These are phyloP conservation scores for Plectosphaerella plurivora DNA, from an alignment of 2,329 filamentous ascomycete species.

Conservation along the genomic window DNA sequence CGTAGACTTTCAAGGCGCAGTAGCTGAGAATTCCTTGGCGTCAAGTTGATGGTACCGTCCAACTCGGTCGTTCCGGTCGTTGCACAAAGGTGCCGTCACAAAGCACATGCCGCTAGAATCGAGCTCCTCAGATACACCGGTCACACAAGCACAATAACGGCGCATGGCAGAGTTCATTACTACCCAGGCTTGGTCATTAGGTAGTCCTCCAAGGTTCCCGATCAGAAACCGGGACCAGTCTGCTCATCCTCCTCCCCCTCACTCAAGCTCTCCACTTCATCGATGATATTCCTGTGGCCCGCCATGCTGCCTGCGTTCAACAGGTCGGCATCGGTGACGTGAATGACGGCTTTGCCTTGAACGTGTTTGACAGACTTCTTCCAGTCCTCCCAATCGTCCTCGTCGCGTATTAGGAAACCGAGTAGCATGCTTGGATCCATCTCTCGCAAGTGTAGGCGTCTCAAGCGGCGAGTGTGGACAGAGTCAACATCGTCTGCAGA, in stretches of 20 bases:
- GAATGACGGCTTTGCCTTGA: constrained; percentile 80
- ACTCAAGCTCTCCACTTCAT: constrained; percentile 86
- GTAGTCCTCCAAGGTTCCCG: background rate
- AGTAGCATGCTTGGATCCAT: constrained; percentile 99
- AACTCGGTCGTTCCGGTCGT: too few relatives aligned
- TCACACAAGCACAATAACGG: too few relatives aligned
- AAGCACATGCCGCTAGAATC: too few relatives aligned
- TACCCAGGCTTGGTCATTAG: too few relatives aligned
- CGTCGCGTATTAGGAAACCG: constrained; percentile 79
- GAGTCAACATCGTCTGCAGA: constrained; percentile 70
- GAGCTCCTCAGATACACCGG: too few relatives aligned
- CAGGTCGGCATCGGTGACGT: constrained; percentile 70
- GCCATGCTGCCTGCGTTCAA: constrained; percentile 42
- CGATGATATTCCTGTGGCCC: constrained; percentile 70
- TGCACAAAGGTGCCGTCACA: too few relatives aligned
- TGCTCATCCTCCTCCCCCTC: constrained; percentile 50
- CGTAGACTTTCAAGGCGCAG: background rate
- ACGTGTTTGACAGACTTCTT: constrained; percentile 69
- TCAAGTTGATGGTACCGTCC: too few relatives aligned
- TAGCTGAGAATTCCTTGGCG: too few relatives aligned
- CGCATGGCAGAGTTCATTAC: too few relatives aligned
- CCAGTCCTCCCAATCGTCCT: constrained; percentile 83
- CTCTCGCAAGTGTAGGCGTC: constrained; percentile 78
- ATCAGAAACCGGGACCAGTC: constrained; percentile 23
- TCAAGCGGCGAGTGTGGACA: constrained; percentile 82